phyloP scores from a whole-genome alignment of 495 filamentous ascomycete species.

The Podospora bellae-mahoneyi region DNA sequence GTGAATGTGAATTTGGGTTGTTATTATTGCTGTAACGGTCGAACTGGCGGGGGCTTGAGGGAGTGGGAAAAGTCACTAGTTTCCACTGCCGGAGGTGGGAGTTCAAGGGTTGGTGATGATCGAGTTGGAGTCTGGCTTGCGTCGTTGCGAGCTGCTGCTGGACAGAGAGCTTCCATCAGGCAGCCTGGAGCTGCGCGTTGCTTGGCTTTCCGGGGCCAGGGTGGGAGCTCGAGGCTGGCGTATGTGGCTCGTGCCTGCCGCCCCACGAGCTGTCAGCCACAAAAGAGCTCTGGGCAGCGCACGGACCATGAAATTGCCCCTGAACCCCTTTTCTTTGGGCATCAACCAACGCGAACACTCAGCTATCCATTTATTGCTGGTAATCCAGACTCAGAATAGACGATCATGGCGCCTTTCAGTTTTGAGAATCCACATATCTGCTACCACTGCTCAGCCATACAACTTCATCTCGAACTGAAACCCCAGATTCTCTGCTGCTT shows the following conservation, averaged over 20 bases:
- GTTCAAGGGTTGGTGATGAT: background rate
- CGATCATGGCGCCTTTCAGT: background rate
- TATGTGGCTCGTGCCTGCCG: constrained; percentile 23
- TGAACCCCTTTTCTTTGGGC: background rate
- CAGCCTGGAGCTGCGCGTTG: constrained; percentile 48
- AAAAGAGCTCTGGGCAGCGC: background rate
- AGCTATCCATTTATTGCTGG: too few species aligned
- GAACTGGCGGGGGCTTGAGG: background rate
- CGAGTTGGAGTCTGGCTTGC: constrained; percentile 11
- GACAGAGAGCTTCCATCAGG: constrained; percentile 35
- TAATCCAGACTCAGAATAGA: too few species aligned
- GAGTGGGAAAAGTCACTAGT: background rate
- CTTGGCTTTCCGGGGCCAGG: constrained; percentile 15
- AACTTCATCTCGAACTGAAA: background rate
- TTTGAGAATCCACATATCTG: background rate
- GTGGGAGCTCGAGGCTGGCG: constrained; percentile 17
- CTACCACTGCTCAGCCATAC: background rate
- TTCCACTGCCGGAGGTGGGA: background rate
- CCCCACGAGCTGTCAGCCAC: constrained; percentile 11
- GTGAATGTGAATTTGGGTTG: background rate
- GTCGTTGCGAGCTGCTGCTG: constrained; percentile 26
- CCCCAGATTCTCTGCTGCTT: background rate
- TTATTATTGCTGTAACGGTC: background rate
- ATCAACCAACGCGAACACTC: background rate
- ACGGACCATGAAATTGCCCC: background rate